These are phyloP conservation scores for Borealophlyctis nickersoniae DNA, from an alignment of 192 early-diverging fungal genomes.

Conservation along the genomic window DNA sequence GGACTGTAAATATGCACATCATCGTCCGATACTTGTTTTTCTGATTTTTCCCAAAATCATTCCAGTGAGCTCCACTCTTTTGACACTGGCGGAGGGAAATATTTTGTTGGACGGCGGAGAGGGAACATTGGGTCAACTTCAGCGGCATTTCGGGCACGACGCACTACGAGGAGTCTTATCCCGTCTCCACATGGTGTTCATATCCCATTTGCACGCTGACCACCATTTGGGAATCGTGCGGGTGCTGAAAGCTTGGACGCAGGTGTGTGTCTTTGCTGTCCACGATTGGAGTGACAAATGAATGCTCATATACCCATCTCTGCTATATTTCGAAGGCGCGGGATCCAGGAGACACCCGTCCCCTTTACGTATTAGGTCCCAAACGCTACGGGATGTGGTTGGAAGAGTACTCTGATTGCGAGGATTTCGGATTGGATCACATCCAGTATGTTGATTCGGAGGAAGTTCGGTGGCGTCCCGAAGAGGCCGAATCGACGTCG, in stretches of 20 bases:
- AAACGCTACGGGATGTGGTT: constrained; percentile 55
- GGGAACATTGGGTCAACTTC: constrained; percentile 79
- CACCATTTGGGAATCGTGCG: constrained; percentile 87
- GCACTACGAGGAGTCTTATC: constrained; percentile 31
- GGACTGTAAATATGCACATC: background rate
- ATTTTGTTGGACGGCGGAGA: constrained; percentile 90
- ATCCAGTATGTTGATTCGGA: constrained; percentile 52
- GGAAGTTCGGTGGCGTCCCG: constrained; percentile 41
- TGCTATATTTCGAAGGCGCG: no score
- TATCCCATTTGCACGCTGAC: constrained; percentile 97
- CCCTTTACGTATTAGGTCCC: constrained; percentile 58
- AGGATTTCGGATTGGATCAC: constrained; percentile 59
- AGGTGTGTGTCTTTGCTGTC: constrained; percentile 50
- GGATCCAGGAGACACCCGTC: no score
- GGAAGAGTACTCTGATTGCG: constrained; percentile 63
- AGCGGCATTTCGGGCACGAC: constrained; percentile 63
- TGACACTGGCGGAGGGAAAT: constrained; percentile 63
- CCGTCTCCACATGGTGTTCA: constrained; percentile 69
- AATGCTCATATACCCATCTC: no score
- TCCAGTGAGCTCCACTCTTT: constrained; percentile 76
- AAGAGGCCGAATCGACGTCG: no score
- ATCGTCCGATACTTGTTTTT: background rate
- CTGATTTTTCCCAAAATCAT: background rate
- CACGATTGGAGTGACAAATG: background rate
- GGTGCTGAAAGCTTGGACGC: constrained; percentile 68